These are phyloP conservation scores for Peronospora destructor DNA, from an alignment of 352 stramenopile genomes.

Conservation along the genomic window DNA sequence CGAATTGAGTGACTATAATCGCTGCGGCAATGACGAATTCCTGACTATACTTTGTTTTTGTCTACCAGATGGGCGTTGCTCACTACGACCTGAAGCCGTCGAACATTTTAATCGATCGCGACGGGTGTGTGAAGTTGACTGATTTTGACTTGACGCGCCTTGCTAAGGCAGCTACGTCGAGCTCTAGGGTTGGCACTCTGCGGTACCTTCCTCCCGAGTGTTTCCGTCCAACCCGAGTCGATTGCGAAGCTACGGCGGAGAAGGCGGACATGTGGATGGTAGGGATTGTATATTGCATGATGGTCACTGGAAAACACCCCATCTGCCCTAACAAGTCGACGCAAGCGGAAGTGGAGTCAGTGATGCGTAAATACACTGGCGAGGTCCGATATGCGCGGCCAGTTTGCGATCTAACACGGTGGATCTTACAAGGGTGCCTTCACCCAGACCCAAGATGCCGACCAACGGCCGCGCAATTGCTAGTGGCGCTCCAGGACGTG, in stretches of 20 bases:
- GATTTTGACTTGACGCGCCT: constrained; percentile 86
- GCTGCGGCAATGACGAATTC: neutral
- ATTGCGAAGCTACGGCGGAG: constrained; percentile 60
- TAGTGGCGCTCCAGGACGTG: constrained; percentile 45
- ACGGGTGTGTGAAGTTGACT: constrained; percentile 86
- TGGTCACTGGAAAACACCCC: constrained; percentile 72
- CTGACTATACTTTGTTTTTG: constrained; percentile 1
- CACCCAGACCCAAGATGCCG: constrained; percentile 58
- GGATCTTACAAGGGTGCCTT: constrained; percentile 65
- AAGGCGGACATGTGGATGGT: constrained; percentile 84
- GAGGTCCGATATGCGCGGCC: constrained; percentile 35
- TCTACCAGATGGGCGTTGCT: constrained; percentile 51
- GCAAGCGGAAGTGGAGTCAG: constrained; percentile 39
- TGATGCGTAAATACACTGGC: constrained; percentile 28
- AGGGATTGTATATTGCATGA: constrained; percentile 67
- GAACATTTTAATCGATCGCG: constrained; percentile 92
- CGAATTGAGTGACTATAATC: neutral
- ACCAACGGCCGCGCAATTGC: constrained; percentile 51
- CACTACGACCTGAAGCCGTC: constrained; percentile 95
- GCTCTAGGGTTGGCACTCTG: constrained; percentile 62
- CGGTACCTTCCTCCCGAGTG: constrained; percentile 73
- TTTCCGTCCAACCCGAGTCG: constrained; percentile 45
- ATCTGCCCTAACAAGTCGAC: constrained; percentile 57
- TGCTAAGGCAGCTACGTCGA: constrained; percentile 46
- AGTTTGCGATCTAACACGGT: constrained; percentile 50